phyloP scores from a whole-genome alignment of 2,329 filamentous ascomycete genomes.

The Arachnopeziza araneosa region DNA sequence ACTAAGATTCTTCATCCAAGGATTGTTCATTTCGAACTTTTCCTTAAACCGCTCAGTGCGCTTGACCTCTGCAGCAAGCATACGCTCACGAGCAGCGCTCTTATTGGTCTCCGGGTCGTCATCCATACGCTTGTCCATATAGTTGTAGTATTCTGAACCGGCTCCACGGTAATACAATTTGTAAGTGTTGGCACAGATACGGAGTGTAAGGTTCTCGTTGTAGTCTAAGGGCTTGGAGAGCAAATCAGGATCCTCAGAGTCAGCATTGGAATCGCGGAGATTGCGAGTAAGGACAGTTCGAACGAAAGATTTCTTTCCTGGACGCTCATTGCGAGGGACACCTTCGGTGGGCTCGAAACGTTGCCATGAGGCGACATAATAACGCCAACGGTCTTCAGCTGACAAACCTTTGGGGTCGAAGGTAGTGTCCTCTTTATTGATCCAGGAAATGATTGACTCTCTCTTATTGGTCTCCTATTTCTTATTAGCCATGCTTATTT shows the following conservation, averaged over 20 bases:
- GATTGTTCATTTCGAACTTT: conserved; percentile 47
- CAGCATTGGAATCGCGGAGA: conserved; percentile 55
- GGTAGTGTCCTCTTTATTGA: conserved; percentile 64
- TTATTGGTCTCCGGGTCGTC: conserved; percentile 32
- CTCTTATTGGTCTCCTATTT: conserved; percentile 58
- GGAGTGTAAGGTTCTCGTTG: conserved; percentile 63
- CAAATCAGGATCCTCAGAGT: conserved; percentile 58
- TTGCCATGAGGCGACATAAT: conserved; percentile 90
- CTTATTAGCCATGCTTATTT: not conserved
- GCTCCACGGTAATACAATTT: conserved; percentile 71
- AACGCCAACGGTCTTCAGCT: conserved; percentile 79
- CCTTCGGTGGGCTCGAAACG: conserved; percentile 85
- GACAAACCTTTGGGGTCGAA: conserved; percentile 89
- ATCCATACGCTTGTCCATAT: conserved; percentile 36
- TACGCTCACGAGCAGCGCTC: conserved; percentile 26
- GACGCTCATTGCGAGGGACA: conserved; percentile 51
- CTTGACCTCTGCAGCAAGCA: conserved; percentile 31
- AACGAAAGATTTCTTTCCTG: conserved; percentile 1
- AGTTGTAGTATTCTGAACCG: conserved; percentile 66
- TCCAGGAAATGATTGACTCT: conserved; percentile 66
- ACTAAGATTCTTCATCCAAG: conserved; percentile 44
- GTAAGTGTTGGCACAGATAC: conserved; percentile 72
- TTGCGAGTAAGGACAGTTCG: conserved; percentile 63
- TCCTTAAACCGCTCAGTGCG: conserved; percentile 42
- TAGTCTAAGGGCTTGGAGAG: conserved; percentile 51